phyloP scores from a whole-genome alignment of 2,329 filamentous ascomycete genomes.

The Ophiocordyceps sinensis region DNA sequence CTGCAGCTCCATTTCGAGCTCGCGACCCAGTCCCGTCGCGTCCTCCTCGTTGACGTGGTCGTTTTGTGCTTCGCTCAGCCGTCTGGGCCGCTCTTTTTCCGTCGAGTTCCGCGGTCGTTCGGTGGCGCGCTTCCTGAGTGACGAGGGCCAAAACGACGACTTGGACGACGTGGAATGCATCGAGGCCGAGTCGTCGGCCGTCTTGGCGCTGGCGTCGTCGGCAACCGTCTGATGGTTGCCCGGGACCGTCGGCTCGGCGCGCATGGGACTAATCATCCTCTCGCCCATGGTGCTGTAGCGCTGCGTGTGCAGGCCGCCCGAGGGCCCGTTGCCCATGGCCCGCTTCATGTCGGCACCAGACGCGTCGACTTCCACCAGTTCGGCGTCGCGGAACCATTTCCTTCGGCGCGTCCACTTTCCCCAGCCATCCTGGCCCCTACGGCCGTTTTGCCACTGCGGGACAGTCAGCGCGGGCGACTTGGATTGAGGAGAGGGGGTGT shows the following conservation, averaged over 20 bases:
- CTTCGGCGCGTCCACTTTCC: constrained; percentile 81
- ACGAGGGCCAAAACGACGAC: constrained; percentile 27
- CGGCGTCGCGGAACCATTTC: constrained; percentile 95
- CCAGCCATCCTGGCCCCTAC: constrained; percentile 79
- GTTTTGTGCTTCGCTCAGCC: constrained; percentile 28
- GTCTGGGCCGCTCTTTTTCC: constrained; percentile 21
- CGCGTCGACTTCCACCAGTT: constrained; percentile 63
- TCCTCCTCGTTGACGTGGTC: constrained; percentile 29
- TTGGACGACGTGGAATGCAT: constrained; percentile 33
- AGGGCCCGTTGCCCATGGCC: constrained; percentile 9
- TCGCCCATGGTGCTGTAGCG: constrained; percentile 22
- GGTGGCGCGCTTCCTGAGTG: constrained; percentile 24
- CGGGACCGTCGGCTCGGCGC: constrained; percentile 8
- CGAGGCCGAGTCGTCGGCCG: constrained; percentile 28
- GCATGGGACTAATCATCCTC: constrained; percentile 17
- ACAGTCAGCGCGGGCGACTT: background rate
- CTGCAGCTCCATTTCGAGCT: constrained; percentile 37
- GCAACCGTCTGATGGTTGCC: constrained; percentile 9
- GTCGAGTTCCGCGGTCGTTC: constrained; percentile 16
- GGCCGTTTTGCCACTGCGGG: constrained; percentile 71
- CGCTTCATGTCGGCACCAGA: constrained; percentile 19
- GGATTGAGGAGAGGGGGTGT: background rate
- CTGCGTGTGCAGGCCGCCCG: constrained; percentile 12
- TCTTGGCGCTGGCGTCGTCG: constrained; percentile 15
- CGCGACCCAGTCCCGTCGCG: constrained; percentile 24